Percentiles rank a stretch among this genome's conserved stretches.
phyloP scores from a whole-genome alignment of 495 filamentous ascomycete species.

The Lichenothelia convexa region DNA sequence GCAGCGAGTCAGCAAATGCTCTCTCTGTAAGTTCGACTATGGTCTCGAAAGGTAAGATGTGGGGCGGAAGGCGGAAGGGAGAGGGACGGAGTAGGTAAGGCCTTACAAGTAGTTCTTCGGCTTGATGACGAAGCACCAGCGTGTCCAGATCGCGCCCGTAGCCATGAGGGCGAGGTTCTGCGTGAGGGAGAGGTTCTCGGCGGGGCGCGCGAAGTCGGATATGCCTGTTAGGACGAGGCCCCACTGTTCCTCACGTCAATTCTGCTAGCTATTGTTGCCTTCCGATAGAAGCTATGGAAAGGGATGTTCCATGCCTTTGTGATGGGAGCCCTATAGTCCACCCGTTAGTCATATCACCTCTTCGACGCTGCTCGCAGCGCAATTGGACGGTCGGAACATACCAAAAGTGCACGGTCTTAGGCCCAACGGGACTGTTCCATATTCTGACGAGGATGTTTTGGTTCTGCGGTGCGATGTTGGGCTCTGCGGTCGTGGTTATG shows the following conservation, averaged over 20 bases:
- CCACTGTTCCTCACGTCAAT: constrained; percentile 39
- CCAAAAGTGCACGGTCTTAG: constrained; percentile 99
- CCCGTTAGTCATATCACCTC: no score
- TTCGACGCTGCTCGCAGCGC: no score
- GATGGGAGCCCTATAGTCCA: constrained; percentile 49
- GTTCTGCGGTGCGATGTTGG: constrained; percentile 17
- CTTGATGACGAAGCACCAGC: constrained; percentile 95
- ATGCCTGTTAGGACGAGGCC: constrained; percentile 77
- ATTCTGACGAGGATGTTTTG: constrained; percentile 49
- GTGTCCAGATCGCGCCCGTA: constrained; percentile 94
- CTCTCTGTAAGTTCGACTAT: constrained; percentile 2
- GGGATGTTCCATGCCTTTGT: constrained; percentile 53
- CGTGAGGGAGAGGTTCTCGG: constrained; percentile 73
- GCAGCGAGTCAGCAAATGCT: background rate
- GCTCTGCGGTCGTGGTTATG: constrained; percentile 25
- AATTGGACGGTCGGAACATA: constrained; percentile 23
- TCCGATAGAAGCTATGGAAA: background rate
- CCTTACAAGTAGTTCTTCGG: constrained; percentile 75
- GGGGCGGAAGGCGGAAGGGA: background rate
- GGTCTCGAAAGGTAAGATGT: background rate
- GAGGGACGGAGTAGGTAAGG: no score
- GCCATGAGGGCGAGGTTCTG: constrained; percentile 75
- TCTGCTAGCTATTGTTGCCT: background rate
- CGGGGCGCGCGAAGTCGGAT: constrained; percentile 81
- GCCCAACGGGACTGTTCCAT: constrained; percentile 71